Base-by-base conservation (phyloP, 106 monocot genomes). In the Posidonia australis region DNA sequence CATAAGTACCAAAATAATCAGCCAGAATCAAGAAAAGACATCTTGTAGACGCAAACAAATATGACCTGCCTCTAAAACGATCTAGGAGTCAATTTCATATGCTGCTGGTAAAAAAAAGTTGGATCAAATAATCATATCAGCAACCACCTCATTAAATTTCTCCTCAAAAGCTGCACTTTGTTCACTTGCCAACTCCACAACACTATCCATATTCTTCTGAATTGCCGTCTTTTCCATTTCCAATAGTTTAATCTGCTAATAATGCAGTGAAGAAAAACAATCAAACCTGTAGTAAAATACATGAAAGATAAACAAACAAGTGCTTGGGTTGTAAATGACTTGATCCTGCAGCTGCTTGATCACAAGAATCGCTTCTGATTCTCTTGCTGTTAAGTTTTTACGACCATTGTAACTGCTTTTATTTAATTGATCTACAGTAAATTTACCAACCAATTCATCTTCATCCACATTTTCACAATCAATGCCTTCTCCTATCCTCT, bases 331-430 rank as follows among this genome's bases (percentile, higher is more conserved):
- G 17, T 13, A 62, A 44, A 43, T 2, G 57, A 86, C 86, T 81
- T 84, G 72, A 77, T 90, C 84, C 62, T 90, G 70, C 60, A 90
- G 82, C 67, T 86, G 83, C 62, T 84, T 79, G 52, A 86, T 86
- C 14, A 80, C 72, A 63, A 70, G 47, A 71, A 83, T 82, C 10
- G 76, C 83, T 64, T 87, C 87, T 51, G 86, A 77, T 53, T 90
- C 86, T 72, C 74, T 74, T 58, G 54, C 41, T 57, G 77, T 79
- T 70, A 84, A 77, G 57, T 65, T 71, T 60, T 65, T 76, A 45
- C 13, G 32, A 9, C 64, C 68, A 74, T 23, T 49, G 44, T 70
- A 36, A 44, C 49, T 68, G 54, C 31, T 64, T 57, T 30, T 44
- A 60, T 16, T 68, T 31, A 66, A 31, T 47, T 66, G 52, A 76